Conservation (phyloP, 257 asterid species). For the Salvia hispanica region DNA sequence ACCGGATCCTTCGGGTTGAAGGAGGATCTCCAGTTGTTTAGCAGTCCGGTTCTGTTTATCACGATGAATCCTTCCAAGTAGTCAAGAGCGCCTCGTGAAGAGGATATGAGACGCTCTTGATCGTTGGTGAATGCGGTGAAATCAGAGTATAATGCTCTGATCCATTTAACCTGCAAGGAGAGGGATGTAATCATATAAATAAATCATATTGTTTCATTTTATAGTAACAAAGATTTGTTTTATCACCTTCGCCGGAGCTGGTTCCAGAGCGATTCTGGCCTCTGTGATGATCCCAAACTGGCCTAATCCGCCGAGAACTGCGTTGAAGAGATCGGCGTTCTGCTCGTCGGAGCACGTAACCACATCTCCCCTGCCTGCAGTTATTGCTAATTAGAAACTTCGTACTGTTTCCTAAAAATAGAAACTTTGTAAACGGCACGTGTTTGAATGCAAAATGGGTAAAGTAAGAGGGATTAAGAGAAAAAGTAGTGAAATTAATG, state of each 20-base stretch:
- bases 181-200: no score
- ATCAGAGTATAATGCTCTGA: conserved; percentile 74
- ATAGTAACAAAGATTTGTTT: neutral
- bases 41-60: conserved; percentile 62
- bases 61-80: conserved; percentile 79
- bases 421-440: no score
- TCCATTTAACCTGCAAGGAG: conserved; percentile 75
- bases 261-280: conserved; percentile 77
- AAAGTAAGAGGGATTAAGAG: no score
- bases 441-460: no score
- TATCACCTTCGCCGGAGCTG: conserved; percentile 65
- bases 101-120: conserved; percentile 65
- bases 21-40: conserved; percentile 76
- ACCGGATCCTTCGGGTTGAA: conserved; percentile 73
- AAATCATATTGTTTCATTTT: no score
- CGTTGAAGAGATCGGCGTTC: conserved; percentile 67
- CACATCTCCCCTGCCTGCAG: conserved; percentile 72
- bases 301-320: conserved; percentile 84
- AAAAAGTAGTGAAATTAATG: no score
- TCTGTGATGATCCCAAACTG: conserved; percentile 80
- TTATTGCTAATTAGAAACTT: no score
- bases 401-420: no score
- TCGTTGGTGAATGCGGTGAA: conserved; percentile 60
- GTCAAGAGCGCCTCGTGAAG: conserved; percentile 56
- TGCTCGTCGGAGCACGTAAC: conserved; percentile 63